Evolutionary conservation across 108 stramenopile species (phyloP), one percentile per base, ranked within the genome.

Genomic region (Pseudonitzschia delicatissima): DNA sequence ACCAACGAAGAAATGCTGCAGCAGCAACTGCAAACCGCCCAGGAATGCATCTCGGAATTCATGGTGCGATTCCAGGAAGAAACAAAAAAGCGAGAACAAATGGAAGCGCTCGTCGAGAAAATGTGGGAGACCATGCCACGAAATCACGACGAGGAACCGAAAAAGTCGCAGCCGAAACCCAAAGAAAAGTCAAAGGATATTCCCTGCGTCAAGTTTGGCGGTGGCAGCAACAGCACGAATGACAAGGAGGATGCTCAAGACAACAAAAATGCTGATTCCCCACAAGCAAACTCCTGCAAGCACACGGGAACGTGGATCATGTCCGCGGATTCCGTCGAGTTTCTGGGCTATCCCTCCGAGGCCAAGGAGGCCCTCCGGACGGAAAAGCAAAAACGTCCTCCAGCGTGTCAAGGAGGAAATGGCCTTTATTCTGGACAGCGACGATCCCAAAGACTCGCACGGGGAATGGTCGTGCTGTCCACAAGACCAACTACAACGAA

Each of bases 391-490:
- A 80, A 81, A 49, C 64, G 88, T n/a, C 55, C 45, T 89, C 7
- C 40, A 69, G 12, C 73, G 84, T 57, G 85, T 89, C 4, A 57
- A 71, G 18, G 51, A 84, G 12, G 83, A 89, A 45, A 84, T 89
- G 85, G 76, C 81, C 42, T 89, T 89, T 50, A 86, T 89, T 66
- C 67, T 89, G 64, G 88, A 90, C 66, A 61, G 72, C 0, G 88
- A 90, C 68, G 64, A 72, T 20, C 23, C 82, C 25, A 67, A 83
- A 68, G 75, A 85, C 69, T 63, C 78, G 1, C 53, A 72, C 40
- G 86, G 86, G 31, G 64, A 70, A 47, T 87, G 88, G 86, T 71
- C 58, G 32, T 87, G 86, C 57, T 87, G 86, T 66, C 47, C 77
- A 74, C 20, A 58, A 62, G 28, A 76, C 80, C 20, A 50, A 72